Evolutionary conservation across 225 moss, liverwort and hornwort species (phyloP).

Genomic region (Bryum argenteum): DNA sequence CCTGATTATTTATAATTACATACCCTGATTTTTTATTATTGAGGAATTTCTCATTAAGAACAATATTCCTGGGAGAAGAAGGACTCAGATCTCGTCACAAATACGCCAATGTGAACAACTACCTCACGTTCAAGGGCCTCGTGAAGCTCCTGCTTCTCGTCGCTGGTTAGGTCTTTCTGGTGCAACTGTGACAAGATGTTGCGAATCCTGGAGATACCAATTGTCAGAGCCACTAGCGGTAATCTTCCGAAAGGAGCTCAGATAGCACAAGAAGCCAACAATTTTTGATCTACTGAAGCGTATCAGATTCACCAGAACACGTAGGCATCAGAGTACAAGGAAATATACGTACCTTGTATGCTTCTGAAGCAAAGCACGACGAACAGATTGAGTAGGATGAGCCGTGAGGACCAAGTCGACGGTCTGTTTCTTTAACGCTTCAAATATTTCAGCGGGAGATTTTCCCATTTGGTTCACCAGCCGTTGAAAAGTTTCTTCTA

Average conservation of each 20-base stretch:
- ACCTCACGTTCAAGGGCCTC: slow-evolving; percentile 72
- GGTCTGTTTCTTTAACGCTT: slow-evolving; percentile 59
- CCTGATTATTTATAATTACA: background rate
- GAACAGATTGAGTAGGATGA: slow-evolving; percentile 69
- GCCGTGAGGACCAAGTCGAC: slow-evolving; percentile 60
- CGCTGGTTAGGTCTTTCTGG: slow-evolving; percentile 42
- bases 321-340: background rate
- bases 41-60: background rate
- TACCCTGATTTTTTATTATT: slow-evolving; percentile 3
- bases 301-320: slow-evolving; percentile 16
- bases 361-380: slow-evolving; percentile 66
- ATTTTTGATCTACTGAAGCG: background rate
- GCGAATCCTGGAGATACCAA: slow-evolving; percentile 45
- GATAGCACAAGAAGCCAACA: background rate
- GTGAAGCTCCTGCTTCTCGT: slow-evolving; percentile 60
- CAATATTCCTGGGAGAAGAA: background rate
- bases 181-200: slow-evolving; percentile 55
- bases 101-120: slow-evolving; percentile 24
- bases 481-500: slow-evolving; percentile 61
- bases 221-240: slow-evolving; percentile 10
- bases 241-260: background rate
- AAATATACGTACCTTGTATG: slow-evolving; percentile 47
- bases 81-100: background rate
- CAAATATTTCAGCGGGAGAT: slow-evolving; percentile 56
- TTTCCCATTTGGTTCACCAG: slow-evolving; percentile 55